These are phyloP conservation scores for Mollisia scopiformis DNA, from an alignment of 2,329 filamentous ascomycete species.

Conservation along the genomic window DNA sequence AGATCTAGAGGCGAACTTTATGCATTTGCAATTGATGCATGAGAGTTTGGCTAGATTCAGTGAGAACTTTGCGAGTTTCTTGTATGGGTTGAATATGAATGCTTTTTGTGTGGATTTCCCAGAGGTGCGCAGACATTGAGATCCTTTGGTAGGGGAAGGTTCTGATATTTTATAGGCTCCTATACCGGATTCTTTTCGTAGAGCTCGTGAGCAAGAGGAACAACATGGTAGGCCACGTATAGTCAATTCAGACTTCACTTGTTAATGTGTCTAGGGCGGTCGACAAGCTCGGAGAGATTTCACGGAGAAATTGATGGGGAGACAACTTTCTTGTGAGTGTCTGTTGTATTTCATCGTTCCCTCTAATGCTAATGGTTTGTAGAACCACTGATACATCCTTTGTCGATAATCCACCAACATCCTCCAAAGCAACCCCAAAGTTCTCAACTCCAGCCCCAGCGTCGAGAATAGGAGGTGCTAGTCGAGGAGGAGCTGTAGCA, in stretches of 20 bases:
- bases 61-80: slow-evolving; percentile 92
- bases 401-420: slow-evolving; percentile 76
- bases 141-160: not conserved
- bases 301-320: slow-evolving; percentile 59
- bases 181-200: slow-evolving; percentile 78
- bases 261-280: slow-evolving; percentile 28
- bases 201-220: slow-evolving; percentile 61
- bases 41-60: slow-evolving; percentile 91
- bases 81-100: slow-evolving; percentile 98
- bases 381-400: slow-evolving; percentile 93
- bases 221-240: slow-evolving; percentile 43
- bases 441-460: slow-evolving; percentile 36
- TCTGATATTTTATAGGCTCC: slow-evolving; percentile 61
- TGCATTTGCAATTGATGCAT: slow-evolving; percentile 96
- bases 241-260: slow-evolving; percentile 12
- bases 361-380: slow-evolving; percentile 22
- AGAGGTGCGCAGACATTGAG: slow-evolving; percentile 62
- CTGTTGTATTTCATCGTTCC: not conserved
- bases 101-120: slow-evolving; percentile 98
- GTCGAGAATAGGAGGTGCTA: slow-evolving; percentile 29
- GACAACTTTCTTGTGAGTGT: slow-evolving; percentile 79
- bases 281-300: slow-evolving; percentile 40
- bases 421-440: slow-evolving; percentile 52
- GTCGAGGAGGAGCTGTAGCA: slow-evolving; percentile 29
- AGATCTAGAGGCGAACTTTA: slow-evolving; percentile 94